Evolutionary conservation across 352 stramenopile species (phyloP).

Genomic region (Phytophthora aleatoria): DNA sequence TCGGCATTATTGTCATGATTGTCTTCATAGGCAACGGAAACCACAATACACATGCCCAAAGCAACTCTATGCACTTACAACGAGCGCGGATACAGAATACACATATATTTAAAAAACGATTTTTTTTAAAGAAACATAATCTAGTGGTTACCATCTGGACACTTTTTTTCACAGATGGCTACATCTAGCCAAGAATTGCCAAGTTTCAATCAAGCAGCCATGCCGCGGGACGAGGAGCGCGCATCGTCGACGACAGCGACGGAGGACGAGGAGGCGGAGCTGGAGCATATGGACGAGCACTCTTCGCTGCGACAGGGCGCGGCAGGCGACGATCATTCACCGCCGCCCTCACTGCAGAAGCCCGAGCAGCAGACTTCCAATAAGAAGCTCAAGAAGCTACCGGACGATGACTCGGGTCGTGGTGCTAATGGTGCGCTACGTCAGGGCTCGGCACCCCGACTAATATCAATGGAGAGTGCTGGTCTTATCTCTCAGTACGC

Average conservation of each 20-base stretch:
- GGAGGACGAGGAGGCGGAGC: conserved; percentile 33
- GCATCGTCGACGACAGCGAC: conserved; percentile 18
- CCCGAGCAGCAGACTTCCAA: conserved; percentile 9
- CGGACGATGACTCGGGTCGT: background rate
- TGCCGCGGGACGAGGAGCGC: conserved; percentile 20
- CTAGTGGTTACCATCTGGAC: too few relatives aligned
- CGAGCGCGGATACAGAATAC: too few relatives aligned
- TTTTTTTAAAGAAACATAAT: too few relatives aligned
- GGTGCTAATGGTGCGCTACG: conserved; percentile 36
- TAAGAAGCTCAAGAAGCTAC: conserved; percentile 13
- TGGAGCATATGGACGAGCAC: conserved; percentile 38
- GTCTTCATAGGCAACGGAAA: background rate
- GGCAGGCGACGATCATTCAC: conserved; percentile 27
- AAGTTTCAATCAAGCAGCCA: conserved; percentile 5
- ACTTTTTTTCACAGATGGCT: background rate
- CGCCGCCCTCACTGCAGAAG: conserved; percentile 19
- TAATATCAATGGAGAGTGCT: conserved; percentile 42
- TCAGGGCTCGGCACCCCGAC: conserved; percentile 30
- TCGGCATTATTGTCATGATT: too few relatives aligned
- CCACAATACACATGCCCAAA: too few relatives aligned
- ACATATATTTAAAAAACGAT: too few relatives aligned
- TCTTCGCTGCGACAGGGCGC: conserved; percentile 30
- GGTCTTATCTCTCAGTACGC: conserved; percentile 56
- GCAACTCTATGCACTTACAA: too few relatives aligned
- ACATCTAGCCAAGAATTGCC: conserved; percentile 1